phyloP scores from a whole-genome alignment of 441 rosid genomes.

The Gossypium lobatum region DNA sequence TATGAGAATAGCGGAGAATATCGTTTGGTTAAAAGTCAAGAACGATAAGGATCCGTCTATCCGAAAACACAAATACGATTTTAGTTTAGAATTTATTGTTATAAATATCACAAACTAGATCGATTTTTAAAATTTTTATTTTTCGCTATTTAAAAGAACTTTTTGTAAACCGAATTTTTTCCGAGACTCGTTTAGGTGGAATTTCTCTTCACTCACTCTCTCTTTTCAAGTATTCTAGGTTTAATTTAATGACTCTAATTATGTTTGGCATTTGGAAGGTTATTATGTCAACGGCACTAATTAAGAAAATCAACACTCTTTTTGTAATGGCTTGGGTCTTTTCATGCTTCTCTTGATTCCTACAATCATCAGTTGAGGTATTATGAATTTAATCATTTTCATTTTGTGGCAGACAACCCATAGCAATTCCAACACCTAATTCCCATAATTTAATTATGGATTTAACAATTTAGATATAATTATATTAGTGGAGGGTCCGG shows the following conservation, averaged over 20 bases:
- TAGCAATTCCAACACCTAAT: conserved; percentile 17
- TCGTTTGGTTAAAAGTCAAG: too few species aligned
- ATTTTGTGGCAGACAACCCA: conserved; percentile 61
- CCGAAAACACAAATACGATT: too few species aligned
- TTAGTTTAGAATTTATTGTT: too few species aligned
- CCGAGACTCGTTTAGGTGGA: too few species aligned
- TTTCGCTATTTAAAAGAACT: too few species aligned
- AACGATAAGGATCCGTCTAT: too few species aligned
- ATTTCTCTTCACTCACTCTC: not conserved
- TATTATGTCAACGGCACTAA: not conserved
- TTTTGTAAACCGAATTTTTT: too few species aligned
- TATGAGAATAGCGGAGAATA: too few species aligned
- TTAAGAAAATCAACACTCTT: conserved; percentile 28
- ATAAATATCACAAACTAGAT: too few species aligned
- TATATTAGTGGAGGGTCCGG: conserved; percentile 27
- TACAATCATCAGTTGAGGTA: conserved; percentile 33
- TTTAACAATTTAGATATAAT: conserved; percentile 10
- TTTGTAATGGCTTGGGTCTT: conserved; percentile 38
- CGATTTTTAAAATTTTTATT: too few species aligned
- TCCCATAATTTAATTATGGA: conserved; percentile 19
- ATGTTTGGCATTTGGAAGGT: not conserved
- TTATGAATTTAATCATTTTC: conserved; percentile 5
- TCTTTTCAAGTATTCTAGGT: not conserved
- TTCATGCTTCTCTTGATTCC: conserved; percentile 58
- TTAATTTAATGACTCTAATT: not conserved